Conservation (phyloP, 495 filamentous ascomycete genomes). For the Rhypophila decipiens region DNA sequence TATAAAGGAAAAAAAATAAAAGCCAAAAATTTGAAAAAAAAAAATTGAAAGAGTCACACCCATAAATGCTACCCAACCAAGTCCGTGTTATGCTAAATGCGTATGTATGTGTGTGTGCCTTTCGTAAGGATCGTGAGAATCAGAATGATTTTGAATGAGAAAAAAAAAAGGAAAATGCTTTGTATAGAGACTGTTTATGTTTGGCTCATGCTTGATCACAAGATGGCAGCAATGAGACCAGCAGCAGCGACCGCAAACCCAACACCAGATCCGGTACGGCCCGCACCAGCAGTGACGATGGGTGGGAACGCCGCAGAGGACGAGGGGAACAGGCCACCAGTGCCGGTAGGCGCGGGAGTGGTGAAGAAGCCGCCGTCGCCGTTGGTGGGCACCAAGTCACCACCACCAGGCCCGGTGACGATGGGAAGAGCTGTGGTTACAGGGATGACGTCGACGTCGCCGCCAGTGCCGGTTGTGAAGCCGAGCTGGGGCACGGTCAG, state of each 20-base stretch:
- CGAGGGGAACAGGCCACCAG: constrained; percentile 25
- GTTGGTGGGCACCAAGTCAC: neutral
- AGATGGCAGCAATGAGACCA: constrained; percentile 30
- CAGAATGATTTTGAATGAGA: neutral
- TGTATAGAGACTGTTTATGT: too few relatives aligned
- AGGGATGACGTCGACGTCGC: constrained; percentile 44
- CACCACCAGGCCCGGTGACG: constrained; percentile 4
- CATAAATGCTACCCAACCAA: neutral
- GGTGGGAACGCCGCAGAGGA: constrained; percentile 11
- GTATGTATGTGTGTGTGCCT: neutral
- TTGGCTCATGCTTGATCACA: neutral
- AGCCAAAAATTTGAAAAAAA: neutral
- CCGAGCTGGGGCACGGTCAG: constrained; percentile 68
- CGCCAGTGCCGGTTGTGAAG: constrained; percentile 53
- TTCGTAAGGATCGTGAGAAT: neutral
- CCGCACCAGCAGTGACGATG: constrained; percentile 30
- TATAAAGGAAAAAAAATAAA: neutral
- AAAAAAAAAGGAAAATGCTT: neutral
- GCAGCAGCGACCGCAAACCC: constrained; percentile 28
- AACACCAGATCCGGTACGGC: constrained; percentile 30
- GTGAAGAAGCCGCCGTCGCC: constrained; percentile 16
- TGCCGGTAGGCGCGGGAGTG: constrained; percentile 17
- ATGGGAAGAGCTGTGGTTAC: constrained; percentile 15
- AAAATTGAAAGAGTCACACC: neutral
- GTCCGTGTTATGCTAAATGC: neutral